These are phyloP conservation scores for Zygosaccharomyces sapae DNA, from an alignment of 1,139 yeast species.

Conservation along the genomic window DNA sequence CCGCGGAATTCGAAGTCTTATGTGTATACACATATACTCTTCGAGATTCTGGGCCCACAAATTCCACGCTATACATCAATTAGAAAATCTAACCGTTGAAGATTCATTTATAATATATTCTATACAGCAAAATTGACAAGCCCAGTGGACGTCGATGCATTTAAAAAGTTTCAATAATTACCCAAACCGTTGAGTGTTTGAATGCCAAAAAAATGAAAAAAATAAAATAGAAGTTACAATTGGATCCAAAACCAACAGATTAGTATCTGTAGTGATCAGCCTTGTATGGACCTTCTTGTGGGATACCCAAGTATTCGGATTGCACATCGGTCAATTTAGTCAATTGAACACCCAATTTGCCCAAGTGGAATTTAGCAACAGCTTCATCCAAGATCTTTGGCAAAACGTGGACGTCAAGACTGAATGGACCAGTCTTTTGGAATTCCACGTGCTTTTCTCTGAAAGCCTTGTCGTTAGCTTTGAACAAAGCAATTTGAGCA, in stretches of 20 bases:
- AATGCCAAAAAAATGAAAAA: conserved; percentile 6
- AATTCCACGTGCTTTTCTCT: conserved; percentile 82
- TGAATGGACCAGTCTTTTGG: conserved; percentile 87
- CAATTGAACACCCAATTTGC: conserved; percentile 89
- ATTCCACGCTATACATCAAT: background rate
- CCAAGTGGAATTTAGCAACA: conserved; percentile 96
- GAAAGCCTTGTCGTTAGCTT: conserved; percentile 79
- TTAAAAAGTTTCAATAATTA: conserved; percentile 6
- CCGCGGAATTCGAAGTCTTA: no score
- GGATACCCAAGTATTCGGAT: conserved; percentile 93
- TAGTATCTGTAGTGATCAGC: conserved; percentile 98
- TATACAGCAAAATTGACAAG: conserved; percentile 10
- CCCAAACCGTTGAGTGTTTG: conserved; percentile 21
- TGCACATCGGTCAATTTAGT: conserved; percentile 74
- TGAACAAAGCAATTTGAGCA: conserved; percentile 98
- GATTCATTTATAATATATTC: conserved; percentile 19
- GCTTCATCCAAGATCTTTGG: conserved; percentile 99
- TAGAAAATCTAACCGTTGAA: conserved; percentile 18
- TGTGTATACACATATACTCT: no score
- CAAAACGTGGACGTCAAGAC: conserved; percentile 89
- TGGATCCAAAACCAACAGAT: conserved; percentile 16
- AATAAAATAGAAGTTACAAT: conserved; percentile 7
- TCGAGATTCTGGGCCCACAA: background rate
- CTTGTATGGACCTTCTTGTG: conserved; percentile 96
- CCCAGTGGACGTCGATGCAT: conserved; percentile 4